Evolutionary conservation across 495 filamentous ascomycete species (phyloP).

Genomic region (Hamigera avellanea): DNA sequence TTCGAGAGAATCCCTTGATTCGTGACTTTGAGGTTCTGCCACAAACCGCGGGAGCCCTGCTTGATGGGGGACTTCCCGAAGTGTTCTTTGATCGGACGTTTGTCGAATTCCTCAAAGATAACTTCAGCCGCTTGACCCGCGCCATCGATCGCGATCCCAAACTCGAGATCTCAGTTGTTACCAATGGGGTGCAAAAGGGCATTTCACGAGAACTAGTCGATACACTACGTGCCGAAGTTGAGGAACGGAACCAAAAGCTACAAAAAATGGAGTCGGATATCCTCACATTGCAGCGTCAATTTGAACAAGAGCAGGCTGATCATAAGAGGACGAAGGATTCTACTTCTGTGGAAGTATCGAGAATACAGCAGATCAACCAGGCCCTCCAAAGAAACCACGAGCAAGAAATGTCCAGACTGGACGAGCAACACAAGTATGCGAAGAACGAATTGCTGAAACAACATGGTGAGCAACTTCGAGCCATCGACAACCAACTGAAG

Average conservation of each 20-base stretch:
- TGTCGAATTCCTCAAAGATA: conserved; percentile 91
- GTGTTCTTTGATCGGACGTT: conserved; percentile 80
- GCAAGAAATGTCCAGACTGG: conserved; percentile 35
- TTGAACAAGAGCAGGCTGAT: conserved; percentile 69
- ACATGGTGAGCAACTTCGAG: conserved; percentile 37
- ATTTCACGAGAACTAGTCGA: conserved; percentile 79
- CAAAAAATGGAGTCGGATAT: conserved; percentile 56
- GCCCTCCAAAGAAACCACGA: conserved; percentile 61
- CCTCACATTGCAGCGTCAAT: conserved; percentile 52
- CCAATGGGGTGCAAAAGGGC: conserved; percentile 70
- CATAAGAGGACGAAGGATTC: conserved; percentile 62
- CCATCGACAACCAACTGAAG: conserved; percentile 35
- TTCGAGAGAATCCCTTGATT: conserved; percentile 71
- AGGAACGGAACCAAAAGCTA: conserved; percentile 56
- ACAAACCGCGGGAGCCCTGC: conserved; percentile 47
- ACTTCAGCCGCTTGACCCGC: conserved; percentile 74
- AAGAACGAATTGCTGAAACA: conserved; percentile 35
- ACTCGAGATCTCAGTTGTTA: conserved; percentile 65
- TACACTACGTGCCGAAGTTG: conserved; percentile 63
- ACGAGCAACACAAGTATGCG: conserved; percentile 32
- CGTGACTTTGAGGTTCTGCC: conserved; percentile 85
- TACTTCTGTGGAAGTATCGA: conserved; percentile 47
- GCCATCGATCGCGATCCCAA: conserved; percentile 89
- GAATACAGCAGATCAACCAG: conserved; percentile 58
- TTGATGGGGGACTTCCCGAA: conserved; percentile 56